Percentiles rank a stretch among this genome's conserved stretches.
Evolutionary conservation across 148 eudicot species (phyloP).

Genomic region (Chenopodium berlandieri): DNA sequence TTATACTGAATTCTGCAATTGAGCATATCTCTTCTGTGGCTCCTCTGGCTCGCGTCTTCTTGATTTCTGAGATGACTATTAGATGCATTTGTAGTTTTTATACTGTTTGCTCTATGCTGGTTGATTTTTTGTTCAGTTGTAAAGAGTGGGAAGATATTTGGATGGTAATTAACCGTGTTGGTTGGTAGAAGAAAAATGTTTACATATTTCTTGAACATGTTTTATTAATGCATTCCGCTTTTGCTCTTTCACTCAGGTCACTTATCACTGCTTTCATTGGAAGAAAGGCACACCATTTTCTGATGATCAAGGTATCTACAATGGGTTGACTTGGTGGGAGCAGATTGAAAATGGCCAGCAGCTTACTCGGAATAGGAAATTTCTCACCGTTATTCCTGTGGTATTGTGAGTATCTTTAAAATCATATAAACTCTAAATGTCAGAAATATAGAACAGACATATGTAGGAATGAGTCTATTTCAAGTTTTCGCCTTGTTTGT

Average conservation of each 20-base stretch:
- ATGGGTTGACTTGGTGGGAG: slow-evolving; percentile 88
- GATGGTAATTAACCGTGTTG: not conserved
- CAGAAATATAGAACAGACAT: not conserved
- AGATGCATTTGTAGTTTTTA: not conserved
- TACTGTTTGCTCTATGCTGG: not conserved
- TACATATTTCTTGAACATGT: not conserved
- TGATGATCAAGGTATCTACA: slow-evolving; percentile 83
- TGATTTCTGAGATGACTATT: not conserved
- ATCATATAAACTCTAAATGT: not conserved
- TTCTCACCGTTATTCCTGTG: slow-evolving; percentile 66
- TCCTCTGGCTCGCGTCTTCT: not conserved
- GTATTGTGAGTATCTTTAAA: slow-evolving; percentile 54
- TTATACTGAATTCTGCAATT: not conserved
- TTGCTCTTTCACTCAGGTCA: slow-evolving; percentile 39
- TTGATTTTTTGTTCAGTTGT: not conserved
- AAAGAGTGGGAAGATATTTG: not conserved
- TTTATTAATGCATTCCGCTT: slow-evolving; percentile 1
- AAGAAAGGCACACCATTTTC: slow-evolving; percentile 87
- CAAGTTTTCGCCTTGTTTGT: not conserved
- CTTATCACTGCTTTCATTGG: slow-evolving; percentile 76
- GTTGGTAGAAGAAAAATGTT: not conserved
- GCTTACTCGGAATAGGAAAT: slow-evolving; percentile 74
- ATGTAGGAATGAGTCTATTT: not conserved
- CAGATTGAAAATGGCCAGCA: slow-evolving; percentile 73
- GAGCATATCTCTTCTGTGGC: not conserved